Percentiles rank a stretch among this genome's conserved stretches.
Conservation (phyloP, 2,329 filamentous ascomycete genomes). For the Nemania sp. region DNA sequence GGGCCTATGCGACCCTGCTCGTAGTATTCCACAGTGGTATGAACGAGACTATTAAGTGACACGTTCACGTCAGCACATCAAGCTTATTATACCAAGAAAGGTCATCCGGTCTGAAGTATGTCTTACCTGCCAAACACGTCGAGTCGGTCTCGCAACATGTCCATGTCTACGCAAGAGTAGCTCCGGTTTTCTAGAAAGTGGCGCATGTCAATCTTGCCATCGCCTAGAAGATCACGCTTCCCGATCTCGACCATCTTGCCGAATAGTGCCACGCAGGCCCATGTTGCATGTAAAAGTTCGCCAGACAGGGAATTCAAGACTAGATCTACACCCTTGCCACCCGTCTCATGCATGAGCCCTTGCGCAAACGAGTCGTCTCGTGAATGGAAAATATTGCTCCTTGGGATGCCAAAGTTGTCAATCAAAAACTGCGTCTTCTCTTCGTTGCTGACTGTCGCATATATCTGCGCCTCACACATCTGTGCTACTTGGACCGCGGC, state of each 20-base stretch:
- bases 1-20: not conserved
- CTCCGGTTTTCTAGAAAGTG: constrained; percentile 55
- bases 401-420: constrained; percentile 35
- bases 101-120: not conserved
- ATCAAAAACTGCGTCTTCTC: constrained; percentile 38
- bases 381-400: constrained; percentile 41
- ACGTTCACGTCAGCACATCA: not conserved
- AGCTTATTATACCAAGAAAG: not conserved
- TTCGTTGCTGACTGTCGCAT: constrained; percentile 40
- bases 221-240: constrained; percentile 56
- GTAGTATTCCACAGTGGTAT: constrained; percentile 2
- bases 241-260: constrained; percentile 62
- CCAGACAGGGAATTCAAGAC: constrained; percentile 58
- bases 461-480: constrained; percentile 41
- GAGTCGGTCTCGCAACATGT: constrained; percentile 4
- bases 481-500: constrained; percentile 41
- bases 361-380: constrained; percentile 35
- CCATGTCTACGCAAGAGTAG: constrained; percentile 53
- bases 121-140: not conserved
- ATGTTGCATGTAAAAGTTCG: constrained; percentile 57
- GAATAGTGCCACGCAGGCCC: constrained; percentile 58
- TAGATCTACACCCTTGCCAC: constrained; percentile 39
- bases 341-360: constrained; percentile 40
- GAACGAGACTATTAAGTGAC: not conserved
- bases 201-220: constrained; percentile 58